Percentiles rank a stretch among this genome's conserved stretches.
Conservation (phyloP, 495 filamentous ascomycete species). For the Penicillium steckii region DNA sequence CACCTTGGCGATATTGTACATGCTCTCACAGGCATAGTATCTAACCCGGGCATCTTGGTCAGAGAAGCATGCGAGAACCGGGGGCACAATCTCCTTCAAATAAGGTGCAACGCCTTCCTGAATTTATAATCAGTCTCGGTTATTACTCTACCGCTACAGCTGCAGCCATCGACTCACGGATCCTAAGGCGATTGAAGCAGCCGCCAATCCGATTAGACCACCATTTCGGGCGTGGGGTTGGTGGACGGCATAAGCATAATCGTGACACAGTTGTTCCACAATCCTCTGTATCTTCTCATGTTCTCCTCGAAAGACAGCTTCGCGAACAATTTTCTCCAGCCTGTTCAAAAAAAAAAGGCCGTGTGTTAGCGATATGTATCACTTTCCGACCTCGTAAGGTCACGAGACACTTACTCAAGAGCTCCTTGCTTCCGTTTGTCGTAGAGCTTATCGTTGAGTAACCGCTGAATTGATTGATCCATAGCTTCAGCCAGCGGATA, state of each 20-base stretch:
- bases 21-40: constrained; percentile 99
- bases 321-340: constrained; percentile 87
- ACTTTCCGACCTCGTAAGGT: background rate
- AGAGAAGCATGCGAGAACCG: constrained; percentile 96
- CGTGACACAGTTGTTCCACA: constrained; percentile 93
- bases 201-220: constrained; percentile 92
- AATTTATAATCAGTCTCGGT: constrained; percentile 22
- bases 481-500: constrained; percentile 49
- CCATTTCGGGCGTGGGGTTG: constrained; percentile 97
- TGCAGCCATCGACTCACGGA: constrained; percentile 57
- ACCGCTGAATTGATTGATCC: constrained; percentile 85
- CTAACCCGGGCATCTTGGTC: constrained; percentile 98
- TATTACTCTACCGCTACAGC: background rate
- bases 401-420: constrained; percentile 71
- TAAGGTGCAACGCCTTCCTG: constrained; percentile 88
- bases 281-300: constrained; percentile 77
- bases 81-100: constrained; percentile 88
- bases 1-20: constrained; percentile 99
- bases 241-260: constrained; percentile 96
- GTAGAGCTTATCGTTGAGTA: constrained; percentile 97
- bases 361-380: constrained; percentile 11
- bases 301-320: constrained; percentile 72
- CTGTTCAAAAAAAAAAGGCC: constrained; percentile 47
- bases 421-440: constrained; percentile 96
- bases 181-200: constrained; percentile 93